These are phyloP conservation scores for Erythrophleum fordii DNA, from an alignment of 306 rosid species.

Conservation along the genomic window DNA sequence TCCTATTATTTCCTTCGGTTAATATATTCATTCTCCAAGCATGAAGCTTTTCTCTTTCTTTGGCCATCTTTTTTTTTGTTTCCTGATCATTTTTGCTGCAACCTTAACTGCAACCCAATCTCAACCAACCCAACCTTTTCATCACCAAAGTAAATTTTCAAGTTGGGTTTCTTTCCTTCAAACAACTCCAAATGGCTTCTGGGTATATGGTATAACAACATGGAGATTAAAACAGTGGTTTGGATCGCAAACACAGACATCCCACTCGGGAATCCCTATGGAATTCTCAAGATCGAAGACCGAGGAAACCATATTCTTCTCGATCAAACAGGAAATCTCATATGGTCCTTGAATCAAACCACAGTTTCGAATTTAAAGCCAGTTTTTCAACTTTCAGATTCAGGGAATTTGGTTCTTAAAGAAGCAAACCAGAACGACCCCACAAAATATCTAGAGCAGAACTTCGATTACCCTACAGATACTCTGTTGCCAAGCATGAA, in stretches of 20 bases:
- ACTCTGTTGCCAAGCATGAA: slow-evolving; percentile 74
- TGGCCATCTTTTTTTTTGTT: too few species aligned
- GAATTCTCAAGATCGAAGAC: slow-evolving; percentile 45
- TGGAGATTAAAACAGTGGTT: slow-evolving; percentile 34
- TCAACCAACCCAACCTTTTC: slow-evolving; percentile 49
- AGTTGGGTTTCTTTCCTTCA: slow-evolving; percentile 55
- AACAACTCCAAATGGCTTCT: slow-evolving; percentile 50
- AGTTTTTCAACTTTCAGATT: slow-evolving; percentile 56
- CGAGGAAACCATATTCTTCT: slow-evolving; percentile 49
- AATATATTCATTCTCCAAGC: too few species aligned
- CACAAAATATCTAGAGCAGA: slow-evolving; percentile 57
- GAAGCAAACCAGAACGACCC: slow-evolving; percentile 40
- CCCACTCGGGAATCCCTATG: slow-evolving; percentile 52
- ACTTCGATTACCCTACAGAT: slow-evolving; percentile 75
- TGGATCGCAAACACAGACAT: slow-evolving; percentile 86
- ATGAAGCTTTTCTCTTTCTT: too few species aligned
- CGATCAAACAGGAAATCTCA: slow-evolving; percentile 8
- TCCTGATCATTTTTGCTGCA: too few species aligned
- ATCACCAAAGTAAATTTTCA: slow-evolving; percentile 51
- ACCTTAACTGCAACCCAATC: slow-evolving; percentile 52
- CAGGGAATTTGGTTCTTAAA: slow-evolving; percentile 63
- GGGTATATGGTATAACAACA: slow-evolving; percentile 72
- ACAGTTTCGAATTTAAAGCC: slow-evolving; percentile 27
- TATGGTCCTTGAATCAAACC: slow-evolving; percentile 61
- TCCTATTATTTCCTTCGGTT: too few species aligned